phyloP scores from a whole-genome alignment of 805 yeast species.

The Teunomyces panamensis region DNA sequence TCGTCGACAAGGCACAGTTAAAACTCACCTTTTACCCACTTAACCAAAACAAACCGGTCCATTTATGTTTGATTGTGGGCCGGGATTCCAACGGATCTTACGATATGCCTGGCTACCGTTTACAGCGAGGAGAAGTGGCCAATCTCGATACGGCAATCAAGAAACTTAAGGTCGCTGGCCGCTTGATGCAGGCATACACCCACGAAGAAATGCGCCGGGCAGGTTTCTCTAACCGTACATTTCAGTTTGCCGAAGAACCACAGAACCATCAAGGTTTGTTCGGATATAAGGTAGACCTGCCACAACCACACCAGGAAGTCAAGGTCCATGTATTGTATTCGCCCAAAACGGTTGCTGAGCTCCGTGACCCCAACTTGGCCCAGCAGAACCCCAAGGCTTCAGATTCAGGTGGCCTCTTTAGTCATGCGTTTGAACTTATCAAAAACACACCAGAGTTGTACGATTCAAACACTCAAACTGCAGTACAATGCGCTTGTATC shows the following conservation, averaged over 20 bases:
- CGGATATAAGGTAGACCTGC: conserved; percentile 46
- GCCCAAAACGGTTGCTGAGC: conserved; percentile 63
- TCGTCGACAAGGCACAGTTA: conserved; percentile 23
- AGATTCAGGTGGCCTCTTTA: conserved; percentile 72
- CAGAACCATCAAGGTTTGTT: conserved; percentile 24
- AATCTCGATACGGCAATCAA: conserved; percentile 65
- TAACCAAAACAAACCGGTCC: conserved; percentile 67
- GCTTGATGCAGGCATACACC: conserved; percentile 89
- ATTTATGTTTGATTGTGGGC: conserved; percentile 73
- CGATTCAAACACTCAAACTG: conserved; percentile 44
- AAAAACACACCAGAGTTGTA: conserved; percentile 27
- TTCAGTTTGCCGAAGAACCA: conserved; percentile 65
- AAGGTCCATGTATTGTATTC: conserved; percentile 77
- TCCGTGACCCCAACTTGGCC: conserved; percentile 76
- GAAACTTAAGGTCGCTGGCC: conserved; percentile 76
- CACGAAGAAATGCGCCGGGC: conserved; percentile 81
- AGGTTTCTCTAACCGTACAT: conserved; percentile 76
- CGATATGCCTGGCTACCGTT: conserved; percentile 62
- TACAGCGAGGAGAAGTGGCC: conserved; percentile 55
- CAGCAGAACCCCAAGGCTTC: conserved; percentile 79
- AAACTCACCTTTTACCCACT: conserved; percentile 44
- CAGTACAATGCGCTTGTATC: conserved; percentile 80
- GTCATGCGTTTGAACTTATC: conserved; percentile 76
- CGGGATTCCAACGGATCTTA: conserved; percentile 67
- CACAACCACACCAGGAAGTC: conserved; percentile 54